phyloP scores from a whole-genome alignment of 129 eudicot genomes.

The Logfia minima region DNA sequence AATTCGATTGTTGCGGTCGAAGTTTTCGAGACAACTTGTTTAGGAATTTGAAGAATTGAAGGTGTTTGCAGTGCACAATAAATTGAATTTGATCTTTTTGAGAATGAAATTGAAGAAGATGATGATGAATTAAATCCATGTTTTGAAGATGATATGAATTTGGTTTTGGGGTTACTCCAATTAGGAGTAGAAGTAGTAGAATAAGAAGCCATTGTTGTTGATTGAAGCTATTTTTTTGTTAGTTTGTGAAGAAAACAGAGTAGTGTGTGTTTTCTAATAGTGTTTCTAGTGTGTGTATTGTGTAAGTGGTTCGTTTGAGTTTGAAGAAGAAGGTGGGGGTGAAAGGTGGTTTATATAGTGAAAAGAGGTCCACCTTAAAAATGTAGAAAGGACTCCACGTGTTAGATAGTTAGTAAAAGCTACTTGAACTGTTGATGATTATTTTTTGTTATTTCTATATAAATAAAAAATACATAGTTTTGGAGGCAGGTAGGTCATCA shows the following conservation, averaged over 20 bases:
- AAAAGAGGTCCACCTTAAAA: constrained; percentile 48
- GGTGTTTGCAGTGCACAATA: constrained; percentile 44
- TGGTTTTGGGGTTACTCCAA: constrained; percentile 24
- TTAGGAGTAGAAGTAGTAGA: constrained; percentile 12
- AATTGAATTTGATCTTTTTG: constrained; percentile 2
- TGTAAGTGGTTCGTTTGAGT: constrained; percentile 15
- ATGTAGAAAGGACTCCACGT: constrained; percentile 54
- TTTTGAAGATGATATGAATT: constrained; percentile 20
- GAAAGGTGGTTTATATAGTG: constrained; percentile 24
- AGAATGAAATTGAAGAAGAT: constrained; percentile 25
- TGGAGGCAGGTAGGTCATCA: constrained; percentile 44
- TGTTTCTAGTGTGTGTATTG: not conserved
- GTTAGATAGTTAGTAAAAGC: constrained; percentile 36
- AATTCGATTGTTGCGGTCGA: constrained; percentile 1
- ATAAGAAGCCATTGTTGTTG: constrained; percentile 30
- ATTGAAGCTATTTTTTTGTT: constrained; percentile 33
- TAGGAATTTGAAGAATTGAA: constrained; percentile 46
- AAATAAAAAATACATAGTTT: not conserved
- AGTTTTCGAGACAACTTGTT: constrained; percentile 8
- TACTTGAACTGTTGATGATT: constrained; percentile 4
- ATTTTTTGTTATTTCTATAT: not conserved
- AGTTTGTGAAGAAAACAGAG: not conserved
- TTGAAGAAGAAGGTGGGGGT: constrained; percentile 34
- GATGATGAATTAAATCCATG: constrained; percentile 10
- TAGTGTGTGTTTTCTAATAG: not conserved